Percentiles rank a stretch among this genome's conserved stretches.
These are phyloP conservation scores for Salix brachista DNA, from an alignment of 345 rosid genomes.

Conservation along the genomic window DNA sequence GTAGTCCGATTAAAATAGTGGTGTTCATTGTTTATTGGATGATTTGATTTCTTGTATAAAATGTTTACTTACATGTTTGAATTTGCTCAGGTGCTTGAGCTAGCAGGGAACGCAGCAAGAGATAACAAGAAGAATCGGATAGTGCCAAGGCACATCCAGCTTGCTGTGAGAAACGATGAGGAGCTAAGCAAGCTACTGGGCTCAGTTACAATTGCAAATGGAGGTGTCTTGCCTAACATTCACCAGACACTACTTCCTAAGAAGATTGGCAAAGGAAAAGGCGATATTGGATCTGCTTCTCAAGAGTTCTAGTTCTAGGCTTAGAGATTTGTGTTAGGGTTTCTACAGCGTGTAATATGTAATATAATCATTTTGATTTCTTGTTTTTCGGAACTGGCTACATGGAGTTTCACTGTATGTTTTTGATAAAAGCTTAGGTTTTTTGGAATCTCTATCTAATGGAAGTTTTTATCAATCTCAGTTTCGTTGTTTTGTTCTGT, in stretches of 20 bases:
- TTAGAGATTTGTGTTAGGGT: background rate
- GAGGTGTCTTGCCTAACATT: constrained; percentile 72
- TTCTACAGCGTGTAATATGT: constrained; percentile 15
- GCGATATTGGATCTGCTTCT: constrained; percentile 60
- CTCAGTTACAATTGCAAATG: constrained; percentile 62
- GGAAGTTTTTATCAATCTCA: background rate
- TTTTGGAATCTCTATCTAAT: background rate
- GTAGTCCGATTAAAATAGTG: too few species aligned
- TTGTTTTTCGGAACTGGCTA: background rate
- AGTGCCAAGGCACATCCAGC: constrained; percentile 67
- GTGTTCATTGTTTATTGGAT: too few species aligned
- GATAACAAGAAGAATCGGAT: constrained; percentile 75
- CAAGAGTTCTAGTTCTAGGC: constrained; percentile 44
- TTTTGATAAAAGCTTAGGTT: background rate
- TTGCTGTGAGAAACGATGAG: constrained; percentile 67
- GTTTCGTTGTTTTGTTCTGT: background rate
- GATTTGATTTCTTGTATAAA: too few species aligned
- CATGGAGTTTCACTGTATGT: background rate
- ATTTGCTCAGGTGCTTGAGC: constrained; percentile 48
- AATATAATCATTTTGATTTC: background rate
- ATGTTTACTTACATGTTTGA: background rate
- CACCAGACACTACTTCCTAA: constrained; percentile 56
- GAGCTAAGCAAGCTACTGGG: constrained; percentile 65
- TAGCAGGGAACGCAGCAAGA: constrained; percentile 78
- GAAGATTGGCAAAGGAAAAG: constrained; percentile 48